A percentile compares a stretch with the other conserved stretches of the same genome.
phyloP scores from a whole-genome alignment of 2,329 filamentous ascomycete genomes.

The Nothophoma quercina region DNA sequence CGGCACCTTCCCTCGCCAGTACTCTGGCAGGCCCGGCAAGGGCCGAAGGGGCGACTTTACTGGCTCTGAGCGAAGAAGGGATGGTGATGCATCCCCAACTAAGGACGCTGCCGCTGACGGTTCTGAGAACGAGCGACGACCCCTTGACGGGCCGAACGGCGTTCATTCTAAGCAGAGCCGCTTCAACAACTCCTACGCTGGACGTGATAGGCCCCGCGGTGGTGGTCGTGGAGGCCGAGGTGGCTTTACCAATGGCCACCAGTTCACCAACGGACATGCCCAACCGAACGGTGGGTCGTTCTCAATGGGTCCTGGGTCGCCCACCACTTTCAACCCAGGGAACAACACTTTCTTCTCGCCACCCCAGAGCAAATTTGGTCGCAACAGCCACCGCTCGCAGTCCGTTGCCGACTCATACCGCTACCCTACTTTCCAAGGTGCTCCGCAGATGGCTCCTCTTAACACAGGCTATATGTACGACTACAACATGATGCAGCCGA shows the following conservation, averaged over 20 bases:
- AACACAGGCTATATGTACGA: conserved; percentile 65
- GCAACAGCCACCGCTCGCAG: conserved; percentile 64
- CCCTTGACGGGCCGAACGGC: conserved; percentile 40
- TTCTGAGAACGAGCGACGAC: conserved; percentile 41
- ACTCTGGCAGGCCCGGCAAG: conserved; percentile 39
- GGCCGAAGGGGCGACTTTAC: conserved; percentile 42
- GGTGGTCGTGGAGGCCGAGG: conserved; percentile 55
- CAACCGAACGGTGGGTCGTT: conserved; percentile 42
- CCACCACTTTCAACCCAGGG: conserved; percentile 47
- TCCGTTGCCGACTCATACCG: conserved; percentile 66
- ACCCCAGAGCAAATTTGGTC: conserved; percentile 55
- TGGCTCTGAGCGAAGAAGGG: conserved; percentile 41
- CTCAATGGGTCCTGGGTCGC: conserved; percentile 46
- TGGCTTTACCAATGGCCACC: conserved; percentile 47
- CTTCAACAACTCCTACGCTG: conserved; percentile 45
- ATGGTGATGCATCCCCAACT: conserved; percentile 40
- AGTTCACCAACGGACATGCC: conserved; percentile 52
- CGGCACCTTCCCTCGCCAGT: conserved; percentile 40
- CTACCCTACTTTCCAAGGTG: conserved; percentile 42
- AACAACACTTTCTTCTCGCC: conserved; percentile 43
- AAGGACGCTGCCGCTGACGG: conserved; percentile 47
- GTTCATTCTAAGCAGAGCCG: conserved; percentile 41
- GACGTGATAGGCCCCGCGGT: conserved; percentile 58
- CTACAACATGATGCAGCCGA: conserved; percentile 62
- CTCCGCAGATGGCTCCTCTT: conserved; percentile 52